Conservation (phyloP, 1,284 basidiomycete genomes). For the Vanrija humicola region DNA sequence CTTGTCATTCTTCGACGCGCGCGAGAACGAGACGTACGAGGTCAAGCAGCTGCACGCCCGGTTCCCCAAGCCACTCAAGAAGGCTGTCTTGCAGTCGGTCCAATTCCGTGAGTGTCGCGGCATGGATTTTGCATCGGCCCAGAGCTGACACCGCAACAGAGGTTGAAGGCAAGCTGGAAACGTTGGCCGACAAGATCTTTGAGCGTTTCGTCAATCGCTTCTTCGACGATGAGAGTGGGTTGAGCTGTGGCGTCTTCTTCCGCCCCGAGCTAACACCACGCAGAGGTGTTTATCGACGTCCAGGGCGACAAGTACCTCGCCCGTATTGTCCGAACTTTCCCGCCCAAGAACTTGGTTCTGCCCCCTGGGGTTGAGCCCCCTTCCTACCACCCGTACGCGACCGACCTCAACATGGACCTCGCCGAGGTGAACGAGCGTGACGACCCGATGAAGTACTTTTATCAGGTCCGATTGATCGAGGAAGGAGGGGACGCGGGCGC, state of each 20-base stretch:
- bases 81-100: constrained; percentile 80
- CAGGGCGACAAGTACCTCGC: constrained; percentile 68
- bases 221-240: constrained; percentile 82
- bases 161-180: constrained; percentile 91
- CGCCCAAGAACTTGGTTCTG: constrained; percentile 54
- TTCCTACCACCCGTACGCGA: constrained; percentile 57
- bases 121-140: neutral
- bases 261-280: constrained; percentile 16
- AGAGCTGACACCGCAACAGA: constrained; percentile 54
- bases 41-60: constrained; percentile 79
- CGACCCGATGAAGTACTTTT: constrained; percentile 77
- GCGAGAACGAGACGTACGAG: constrained; percentile 85
- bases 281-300: constrained; percentile 78
- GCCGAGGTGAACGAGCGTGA: constrained; percentile 71
- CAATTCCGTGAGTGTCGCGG: constrained; percentile 79
- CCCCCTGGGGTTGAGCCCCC: constrained; percentile 25
- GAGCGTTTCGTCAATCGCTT: constrained; percentile 95
- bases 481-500: constrained; percentile 28
- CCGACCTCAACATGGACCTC: constrained; percentile 68
- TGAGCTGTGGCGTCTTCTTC: constrained; percentile 2
- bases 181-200: constrained; percentile 86
- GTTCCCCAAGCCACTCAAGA: constrained; percentile 89
- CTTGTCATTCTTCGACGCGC: constrained; percentile 89
- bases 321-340: constrained; percentile 36
- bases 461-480: constrained; percentile 70